Base-by-base conservation (phyloP, 2,329 filamentous ascomycete genomes). In the Septoria petroselini region DNA sequence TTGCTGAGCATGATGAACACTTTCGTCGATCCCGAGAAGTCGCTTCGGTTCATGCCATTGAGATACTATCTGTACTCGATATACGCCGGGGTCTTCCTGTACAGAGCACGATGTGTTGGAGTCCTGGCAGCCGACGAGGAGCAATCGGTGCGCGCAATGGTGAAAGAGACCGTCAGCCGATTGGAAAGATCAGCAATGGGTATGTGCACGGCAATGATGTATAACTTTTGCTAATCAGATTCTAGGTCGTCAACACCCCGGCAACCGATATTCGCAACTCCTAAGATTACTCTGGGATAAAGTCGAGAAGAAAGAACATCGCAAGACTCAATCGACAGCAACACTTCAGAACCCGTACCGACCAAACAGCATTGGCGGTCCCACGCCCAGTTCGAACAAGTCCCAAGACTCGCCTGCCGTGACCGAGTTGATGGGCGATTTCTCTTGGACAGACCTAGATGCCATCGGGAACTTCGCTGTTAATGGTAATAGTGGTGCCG, bases 1-100 rank as follows among this genome's bases (percentile, higher is more conserved):
- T 68, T 76, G 11, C 64, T 76, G 2, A 74, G 71, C n/a, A 76
- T 74, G 27, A 69, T 73, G 41, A 76, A 75, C 61, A 75, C 72
- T 41, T 76, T 75, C 48, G 73, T 76, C 17, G 71, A 74, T 48
- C 71, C 73, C 0, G 73, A 75, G 50, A 70, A 70, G 53, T 65
- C 68, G 1, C 63, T 76, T 1, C 70, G 73, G 25, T 75, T 70
- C 53, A 75, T 76, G 73, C 73, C 73, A 0, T 57, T 76, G 1
- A 67, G 73, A 2, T 76, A 74, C 61, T 75, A 74, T 50, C 69
- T 76, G 15, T 76, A 75, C 60, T 70, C 73, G 4, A 71, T 76
- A 21, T 75, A 76, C 50, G 70, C 71, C 1, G 73, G 71, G 7
- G 73, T 76, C 7, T 76, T 76, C 58, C 63, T 76, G 7, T 76